phyloP scores from a whole-genome alignment of 176 grass and related monocot genomes.

The Pharus latifolius region DNA sequence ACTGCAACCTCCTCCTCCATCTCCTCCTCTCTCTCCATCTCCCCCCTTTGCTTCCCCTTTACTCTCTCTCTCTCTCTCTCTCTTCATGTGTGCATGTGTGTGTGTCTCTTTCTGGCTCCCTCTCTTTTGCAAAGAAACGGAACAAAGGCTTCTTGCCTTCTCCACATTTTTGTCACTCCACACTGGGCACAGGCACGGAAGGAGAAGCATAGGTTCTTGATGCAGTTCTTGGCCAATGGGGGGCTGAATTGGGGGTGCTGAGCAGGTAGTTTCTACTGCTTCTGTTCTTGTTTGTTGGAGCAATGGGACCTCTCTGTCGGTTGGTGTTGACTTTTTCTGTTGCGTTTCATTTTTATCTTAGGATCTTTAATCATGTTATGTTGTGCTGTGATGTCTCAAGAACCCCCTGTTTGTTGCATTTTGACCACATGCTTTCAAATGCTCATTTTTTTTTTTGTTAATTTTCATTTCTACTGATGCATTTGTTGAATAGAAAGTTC shows the following conservation, averaged over 20 bases:
- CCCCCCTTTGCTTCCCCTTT: constrained; percentile 32
- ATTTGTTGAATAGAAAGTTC: constrained; percentile 2
- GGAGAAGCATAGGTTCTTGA: not conserved
- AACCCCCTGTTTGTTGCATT: constrained; percentile 7
- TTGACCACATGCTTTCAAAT: not conserved
- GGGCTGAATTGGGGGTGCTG: constrained; percentile 12
- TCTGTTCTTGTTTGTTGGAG: not conserved
- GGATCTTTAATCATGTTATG: no score
- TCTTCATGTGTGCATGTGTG: constrained; percentile 38
- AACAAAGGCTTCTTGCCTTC: constrained; percentile 26
- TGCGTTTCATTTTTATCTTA: constrained; percentile 1
- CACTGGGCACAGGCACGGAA: constrained; percentile 9
- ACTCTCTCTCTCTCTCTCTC: constrained; percentile 27
- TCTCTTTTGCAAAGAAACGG: constrained; percentile 19
- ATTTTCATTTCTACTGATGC: not conserved
- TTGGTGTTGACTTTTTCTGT: constrained; percentile 3
- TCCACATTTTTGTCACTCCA: constrained; percentile 32
- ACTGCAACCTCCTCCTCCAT: constrained; percentile 11
- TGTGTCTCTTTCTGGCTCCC: constrained; percentile 24
- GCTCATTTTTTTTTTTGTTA: not conserved
- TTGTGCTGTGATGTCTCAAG: not conserved
- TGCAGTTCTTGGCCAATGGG: constrained; percentile 22
- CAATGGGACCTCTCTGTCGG: not conserved
- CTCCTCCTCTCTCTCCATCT: not conserved
- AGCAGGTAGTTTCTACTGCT: constrained; percentile 17